Evolutionary conservation across 140 eudicot genomes (phyloP).

Genomic region (Flaveria floridana): DNA sequence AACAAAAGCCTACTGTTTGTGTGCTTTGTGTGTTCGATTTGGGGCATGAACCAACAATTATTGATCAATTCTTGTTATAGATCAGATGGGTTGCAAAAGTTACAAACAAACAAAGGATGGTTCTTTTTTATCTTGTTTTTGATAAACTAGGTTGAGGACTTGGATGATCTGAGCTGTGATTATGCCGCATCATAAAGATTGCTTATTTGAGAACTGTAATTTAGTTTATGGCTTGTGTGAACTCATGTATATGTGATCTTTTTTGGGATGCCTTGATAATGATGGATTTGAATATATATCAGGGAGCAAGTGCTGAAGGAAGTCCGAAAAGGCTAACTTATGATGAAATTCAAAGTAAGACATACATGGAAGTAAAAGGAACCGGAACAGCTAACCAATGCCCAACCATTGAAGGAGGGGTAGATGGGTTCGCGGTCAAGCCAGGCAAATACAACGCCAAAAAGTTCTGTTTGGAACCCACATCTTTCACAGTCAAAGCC

Average conservation of each 20-base stretch:
- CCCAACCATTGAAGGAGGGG: conserved; percentile 88
- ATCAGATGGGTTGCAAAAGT: too few species aligned
- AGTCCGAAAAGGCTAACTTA: conserved; percentile 74
- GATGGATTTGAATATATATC: neutral
- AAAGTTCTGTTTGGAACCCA: conserved; percentile 91
- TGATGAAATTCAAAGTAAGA: conserved; percentile 90
- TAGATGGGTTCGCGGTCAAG: conserved; percentile 60
- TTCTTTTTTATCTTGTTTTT: neutral
- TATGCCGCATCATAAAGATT: neutral
- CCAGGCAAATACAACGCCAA: conserved; percentile 84
- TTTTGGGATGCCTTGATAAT: neutral
- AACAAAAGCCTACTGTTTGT: too few species aligned
- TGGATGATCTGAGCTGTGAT: neutral
- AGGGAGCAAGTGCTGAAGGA: conserved; percentile 97
- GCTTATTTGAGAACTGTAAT: neutral
- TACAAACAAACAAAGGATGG: neutral
- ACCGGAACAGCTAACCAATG: conserved; percentile 97
- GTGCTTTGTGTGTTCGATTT: too few species aligned
- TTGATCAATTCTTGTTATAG: too few species aligned
- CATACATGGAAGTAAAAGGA: conserved; percentile 90
- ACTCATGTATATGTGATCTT: neutral
- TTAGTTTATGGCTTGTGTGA: neutral
- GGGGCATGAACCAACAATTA: too few species aligned
- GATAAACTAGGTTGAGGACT: neutral
- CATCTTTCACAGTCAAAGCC: conserved; percentile 91